Base-by-base conservation (phyloP, 139 green algal genomes). In the Tetratostichococcus sp. region DNA sequence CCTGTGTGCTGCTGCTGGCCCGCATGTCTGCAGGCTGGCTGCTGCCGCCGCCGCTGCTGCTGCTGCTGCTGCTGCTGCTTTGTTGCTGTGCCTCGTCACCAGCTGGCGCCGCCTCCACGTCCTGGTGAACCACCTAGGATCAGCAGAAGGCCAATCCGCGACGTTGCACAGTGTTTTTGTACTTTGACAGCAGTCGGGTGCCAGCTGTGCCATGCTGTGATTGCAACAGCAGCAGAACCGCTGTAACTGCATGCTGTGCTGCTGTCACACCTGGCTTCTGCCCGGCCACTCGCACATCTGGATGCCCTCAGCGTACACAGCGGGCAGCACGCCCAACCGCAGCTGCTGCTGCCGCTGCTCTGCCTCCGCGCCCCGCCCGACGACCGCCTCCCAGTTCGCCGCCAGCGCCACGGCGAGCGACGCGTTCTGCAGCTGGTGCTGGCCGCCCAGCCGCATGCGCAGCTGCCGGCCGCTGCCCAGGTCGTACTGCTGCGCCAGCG, bases 361-460 rank as follows among this genome's bases (percentile, higher is more conserved):
- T 73, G 76, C 50, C 11, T 2, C 58, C 31, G 65, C 75, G 32
- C 62, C n/a, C 62, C 71, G 72, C 14, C 42, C 35, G 21, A 28
- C 70, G 35, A 78, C 73, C 19, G 58, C 71, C 82, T 95, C 89
- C 85, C 85, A 97, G 23, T 71, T 57, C 14, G 77, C 78, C n/a
- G 85, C 86, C 65, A 99, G 85, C 67, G 80, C 73, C 14, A 98
- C 76, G 2, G 95, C 95, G 26, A 98, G 79, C 0, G 85, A 74
- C 1, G 90, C 91, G 72, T 99, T 99, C n/a, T 91, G 30, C 19
- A 75, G 76, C 87, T 98, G 94, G 74, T 98, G 93, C 30, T 82
- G 79, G 0, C 94, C 95, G 5, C 84, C 81, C 16, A 98, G 78
- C 1, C 91, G 91, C 11, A 98, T 43, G 1, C 69, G 43, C 1